phyloP scores from a whole-genome alignment of 176 grass and related monocot genomes.

The Triticum urartu region DNA sequence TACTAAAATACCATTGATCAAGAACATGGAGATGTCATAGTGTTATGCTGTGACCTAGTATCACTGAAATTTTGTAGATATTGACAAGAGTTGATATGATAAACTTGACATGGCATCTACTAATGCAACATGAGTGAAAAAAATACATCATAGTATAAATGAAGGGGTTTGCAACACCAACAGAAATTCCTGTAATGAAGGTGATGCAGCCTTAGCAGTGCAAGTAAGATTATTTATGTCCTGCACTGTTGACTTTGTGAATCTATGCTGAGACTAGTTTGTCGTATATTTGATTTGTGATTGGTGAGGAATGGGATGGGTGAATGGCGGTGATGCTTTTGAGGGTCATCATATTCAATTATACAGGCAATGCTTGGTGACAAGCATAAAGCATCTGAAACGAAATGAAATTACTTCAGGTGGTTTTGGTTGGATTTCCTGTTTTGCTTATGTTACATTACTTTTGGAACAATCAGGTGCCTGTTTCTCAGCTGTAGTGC shows the following conservation, averaged over 20 bases:
- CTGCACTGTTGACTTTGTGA: neutral
- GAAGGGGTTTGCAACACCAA: neutral
- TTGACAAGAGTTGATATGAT: neutral
- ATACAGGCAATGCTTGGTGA: neutral
- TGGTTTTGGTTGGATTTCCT: neutral
- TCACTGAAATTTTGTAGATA: neutral
- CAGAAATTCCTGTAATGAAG: neutral
- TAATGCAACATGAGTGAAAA: neutral
- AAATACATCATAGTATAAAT: neutral
- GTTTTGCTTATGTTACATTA: constrained; percentile 5
- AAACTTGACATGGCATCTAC: neutral
- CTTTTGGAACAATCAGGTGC: neutral
- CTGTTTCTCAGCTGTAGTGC: neutral
- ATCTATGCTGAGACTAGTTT: neutral
- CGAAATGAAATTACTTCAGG: neutral
- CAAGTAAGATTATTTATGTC: neutral
- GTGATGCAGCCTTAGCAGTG: neutral
- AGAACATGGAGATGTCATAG: neutral
- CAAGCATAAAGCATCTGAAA: neutral
- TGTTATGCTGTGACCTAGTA: neutral
- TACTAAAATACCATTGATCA: neutral
- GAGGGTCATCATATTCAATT: neutral
- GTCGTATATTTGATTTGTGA: neutral
- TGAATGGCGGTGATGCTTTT: neutral
- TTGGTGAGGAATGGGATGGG: neutral